These are phyloP conservation scores for Lentinula detonsa DNA, from an alignment of 768 basidiomycete species.

Conservation along the genomic window DNA sequence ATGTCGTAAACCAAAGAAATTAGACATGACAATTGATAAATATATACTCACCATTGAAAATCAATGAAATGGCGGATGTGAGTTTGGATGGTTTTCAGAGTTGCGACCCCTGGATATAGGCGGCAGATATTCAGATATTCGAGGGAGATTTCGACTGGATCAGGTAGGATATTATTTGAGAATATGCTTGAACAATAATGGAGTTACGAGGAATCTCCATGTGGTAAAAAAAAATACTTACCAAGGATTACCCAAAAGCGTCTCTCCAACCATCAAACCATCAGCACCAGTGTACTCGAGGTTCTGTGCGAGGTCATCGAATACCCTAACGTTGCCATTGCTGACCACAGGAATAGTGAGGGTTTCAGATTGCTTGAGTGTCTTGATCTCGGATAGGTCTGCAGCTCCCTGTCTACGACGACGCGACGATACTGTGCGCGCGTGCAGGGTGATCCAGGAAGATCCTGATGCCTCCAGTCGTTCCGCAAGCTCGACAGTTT, in stretches of 20 bases:
- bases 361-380: constrained; percentile 35
- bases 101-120: constrained; percentile 41
- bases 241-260: constrained; percentile 72
- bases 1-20: neutral
- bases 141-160: constrained; percentile 60
- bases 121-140: constrained; percentile 66
- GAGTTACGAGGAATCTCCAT: neutral
- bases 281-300: constrained; percentile 53
- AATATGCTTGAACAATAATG: constrained; percentile 43
- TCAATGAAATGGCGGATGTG: constrained; percentile 67
- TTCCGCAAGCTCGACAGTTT: constrained; percentile 51
- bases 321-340: constrained; percentile 72
- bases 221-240: constrained; percentile 21
- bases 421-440: constrained; percentile 63
- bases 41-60: constrained; percentile 58
- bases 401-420: constrained; percentile 69
- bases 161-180: constrained; percentile 37
- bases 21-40: neutral
- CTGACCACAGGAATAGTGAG: constrained; percentile 59
- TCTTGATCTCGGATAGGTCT: constrained; percentile 54
- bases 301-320: constrained; percentile 52
- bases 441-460: constrained; percentile 69
- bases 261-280: constrained; percentile 79
- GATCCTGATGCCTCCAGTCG: constrained; percentile 60
- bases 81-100: constrained; percentile 45